Evolutionary conservation across 169 alveolate species (phyloP), one percentile per base, ranked within the genome.

Genomic region (Plasmodium vivax): DNA sequence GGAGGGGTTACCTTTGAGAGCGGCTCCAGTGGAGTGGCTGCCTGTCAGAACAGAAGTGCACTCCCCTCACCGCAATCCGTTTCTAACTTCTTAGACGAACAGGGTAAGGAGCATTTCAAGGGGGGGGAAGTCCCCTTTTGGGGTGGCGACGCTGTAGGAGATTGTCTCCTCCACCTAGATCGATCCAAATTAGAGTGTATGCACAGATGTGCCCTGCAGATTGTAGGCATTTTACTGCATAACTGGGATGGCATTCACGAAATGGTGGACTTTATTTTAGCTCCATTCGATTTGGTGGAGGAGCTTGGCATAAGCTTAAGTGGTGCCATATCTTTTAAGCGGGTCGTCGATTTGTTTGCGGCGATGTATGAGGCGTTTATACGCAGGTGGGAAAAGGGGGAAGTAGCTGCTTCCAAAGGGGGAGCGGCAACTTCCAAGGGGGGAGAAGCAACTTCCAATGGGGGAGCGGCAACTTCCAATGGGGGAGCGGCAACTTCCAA

Each of bases 281-380:
- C 34, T 6, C 82, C 80, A 75, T 75, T 87, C 34, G 85, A 87
- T 77, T 19, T 75, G 71, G 82, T 75, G 16, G 27, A 45, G 16
- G 36, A 77, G 8, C 30, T 75, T 75, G 30, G 71, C 3, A 10
- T 87, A 14, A 47, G 34, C 6, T 3, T 58, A 77, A 77, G 14
- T 12, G 75, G 72, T 75, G 36, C 88, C 3, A n/a, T 87, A 51
- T 43, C 68, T 1, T 87, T 75, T 56, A 87, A 87, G 62, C 58
- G 16, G 23, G 8, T 77, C 4, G 77, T 87, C 32, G 79, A 87
- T 23, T 87, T 75, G 47, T 87, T 51, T 38, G 81, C 85, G 0
- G 51, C 68, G 14, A 71, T 68, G 36, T 87, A 32, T 77, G 47
- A 87, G 68, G 75, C 88, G 2, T 79, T 87, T 87, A 54, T 87